These are phyloP conservation scores for Schwanniomyces yamadae DNA, from an alignment of 805 yeast species.

Conservation along the genomic window DNA sequence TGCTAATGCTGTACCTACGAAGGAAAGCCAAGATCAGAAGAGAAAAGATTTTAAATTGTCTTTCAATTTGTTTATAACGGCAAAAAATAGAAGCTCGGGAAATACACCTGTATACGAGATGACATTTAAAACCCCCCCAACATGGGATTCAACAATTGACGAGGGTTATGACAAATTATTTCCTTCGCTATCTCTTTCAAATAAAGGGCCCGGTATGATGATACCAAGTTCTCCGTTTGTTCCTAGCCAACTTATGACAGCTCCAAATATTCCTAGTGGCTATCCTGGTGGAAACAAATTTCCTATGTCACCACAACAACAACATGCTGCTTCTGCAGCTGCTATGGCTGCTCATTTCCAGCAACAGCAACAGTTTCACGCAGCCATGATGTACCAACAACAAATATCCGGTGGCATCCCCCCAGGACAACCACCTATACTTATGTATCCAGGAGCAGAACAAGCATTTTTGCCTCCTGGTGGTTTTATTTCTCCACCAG, in stretches of 20 bases:
- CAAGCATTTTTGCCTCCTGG: constrained; percentile 34
- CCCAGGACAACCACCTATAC: constrained; percentile 34
- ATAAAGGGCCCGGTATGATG: constrained; percentile 15
- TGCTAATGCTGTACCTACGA: constrained; percentile 35
- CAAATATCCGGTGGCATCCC: constrained; percentile 29
- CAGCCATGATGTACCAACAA: constrained; percentile 40
- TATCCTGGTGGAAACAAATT: constrained; percentile 18
- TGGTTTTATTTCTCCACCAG: constrained; percentile 35
- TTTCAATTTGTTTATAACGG: constrained; percentile 54
- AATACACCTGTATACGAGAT: constrained; percentile 46
- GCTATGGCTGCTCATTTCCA: constrained; percentile 35
- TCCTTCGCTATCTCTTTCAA: constrained; percentile 35
- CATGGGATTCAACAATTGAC: constrained; percentile 65
- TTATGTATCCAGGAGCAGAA: constrained; percentile 33
- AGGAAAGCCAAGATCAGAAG: constrained; percentile 33
- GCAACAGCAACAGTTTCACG: constrained; percentile 38
- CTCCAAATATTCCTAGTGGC: constrained; percentile 17
- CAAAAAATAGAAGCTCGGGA: too few species aligned
- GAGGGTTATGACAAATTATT: constrained; percentile 55
- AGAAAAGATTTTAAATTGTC: constrained; percentile 36
- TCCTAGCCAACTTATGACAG: constrained; percentile 31
- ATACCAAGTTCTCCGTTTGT: constrained; percentile 24
- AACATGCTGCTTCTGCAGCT: constrained; percentile 23
- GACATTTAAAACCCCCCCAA: constrained; percentile 73
- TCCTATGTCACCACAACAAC: constrained; percentile 32